phyloP scores from a whole-genome alignment of 352 stramenopile genomes.

The Globisporangium radiosum region DNA sequence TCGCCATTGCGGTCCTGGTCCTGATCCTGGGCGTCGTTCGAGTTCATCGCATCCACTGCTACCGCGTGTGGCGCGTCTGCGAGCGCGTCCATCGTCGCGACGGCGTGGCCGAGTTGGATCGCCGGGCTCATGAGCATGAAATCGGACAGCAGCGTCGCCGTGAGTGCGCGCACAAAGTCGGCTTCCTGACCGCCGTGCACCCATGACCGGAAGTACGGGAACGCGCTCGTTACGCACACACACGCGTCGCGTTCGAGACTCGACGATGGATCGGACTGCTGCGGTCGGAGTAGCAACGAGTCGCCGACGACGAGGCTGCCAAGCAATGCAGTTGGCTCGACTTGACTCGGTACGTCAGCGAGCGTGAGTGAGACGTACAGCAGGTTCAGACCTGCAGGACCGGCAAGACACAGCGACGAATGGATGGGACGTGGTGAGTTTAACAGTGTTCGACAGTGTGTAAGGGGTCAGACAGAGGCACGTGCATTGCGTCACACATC shows the following conservation, averaged over 20 bases:
- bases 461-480: neutral
- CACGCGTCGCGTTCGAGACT: constrained; percentile 3
- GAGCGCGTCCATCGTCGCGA: constrained; percentile 28
- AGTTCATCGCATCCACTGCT: neutral
- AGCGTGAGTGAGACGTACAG: constrained; percentile 47
- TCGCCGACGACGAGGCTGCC: constrained; percentile 55
- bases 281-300: constrained; percentile 27
- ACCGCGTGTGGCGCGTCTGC: constrained; percentile 8
- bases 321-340: constrained; percentile 16
- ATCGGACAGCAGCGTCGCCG: constrained; percentile 44
- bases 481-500: neutral
- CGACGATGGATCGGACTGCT: too few relatives aligned
- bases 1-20: neutral
- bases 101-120: constrained; percentile 33
- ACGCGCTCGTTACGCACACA: constrained; percentile 47
- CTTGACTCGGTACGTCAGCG: constrained; percentile 23
- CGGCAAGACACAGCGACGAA: neutral
- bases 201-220: constrained; percentile 65
- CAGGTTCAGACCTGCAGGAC: constrained; percentile 39
- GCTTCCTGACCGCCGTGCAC: constrained; percentile 39
- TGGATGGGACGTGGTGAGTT: neutral
- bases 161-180: constrained; percentile 28
- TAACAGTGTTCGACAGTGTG: too few relatives aligned
- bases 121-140: constrained; percentile 57
- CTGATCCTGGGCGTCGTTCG: neutral